A percentile compares a stretch with the other conserved stretches of the same genome.
Conservation (phyloP, 1,284 basidiomycete species). For the Papiliotrema nemorosa region DNA sequence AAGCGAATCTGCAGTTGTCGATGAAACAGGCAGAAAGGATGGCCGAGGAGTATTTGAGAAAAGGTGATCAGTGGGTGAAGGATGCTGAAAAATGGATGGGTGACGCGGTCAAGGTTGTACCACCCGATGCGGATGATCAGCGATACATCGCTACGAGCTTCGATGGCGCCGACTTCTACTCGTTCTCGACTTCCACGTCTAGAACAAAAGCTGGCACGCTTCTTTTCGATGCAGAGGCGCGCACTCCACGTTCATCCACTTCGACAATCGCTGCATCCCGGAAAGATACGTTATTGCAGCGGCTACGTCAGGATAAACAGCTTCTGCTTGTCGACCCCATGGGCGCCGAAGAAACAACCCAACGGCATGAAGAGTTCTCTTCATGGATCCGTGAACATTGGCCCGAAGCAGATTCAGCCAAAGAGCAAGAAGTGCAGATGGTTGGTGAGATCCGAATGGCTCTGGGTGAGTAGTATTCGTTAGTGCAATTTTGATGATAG, state of each 20-base stretch:
- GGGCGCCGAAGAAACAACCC: conserved; percentile 53
- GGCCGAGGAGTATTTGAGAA: conserved; percentile 60
- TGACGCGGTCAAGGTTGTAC: conserved; percentile 79
- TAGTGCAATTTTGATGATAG: conserved; percentile 49
- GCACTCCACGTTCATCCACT: conserved; percentile 45
- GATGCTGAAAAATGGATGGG: conserved; percentile 63
- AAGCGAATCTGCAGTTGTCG: conserved; percentile 43
- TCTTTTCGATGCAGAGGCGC: conserved; percentile 36
- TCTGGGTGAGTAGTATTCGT: conserved; percentile 52
- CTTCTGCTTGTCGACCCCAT: conserved; percentile 74
- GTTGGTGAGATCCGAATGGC: conserved; percentile 61
- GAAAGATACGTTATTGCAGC: conserved; percentile 70
- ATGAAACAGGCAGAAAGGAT: conserved; percentile 76
- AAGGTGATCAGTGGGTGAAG: conserved; percentile 64
- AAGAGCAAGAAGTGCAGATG: conserved; percentile 50
- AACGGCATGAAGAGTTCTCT: conserved; percentile 58
- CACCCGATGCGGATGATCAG: conserved; percentile 60
- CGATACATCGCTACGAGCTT: conserved; percentile 57
- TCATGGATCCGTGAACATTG: conserved; percentile 61
- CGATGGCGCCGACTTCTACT: conserved; percentile 81
- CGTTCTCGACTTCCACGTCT: conserved; percentile 47
- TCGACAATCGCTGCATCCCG: conserved; percentile 47
- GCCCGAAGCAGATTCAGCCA: conserved; percentile 43
- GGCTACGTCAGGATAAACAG: conserved; percentile 69
- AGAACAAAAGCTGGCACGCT: not conserved